A percentile compares a stretch with the other conserved stretches of the same genome.
These are phyloP conservation scores for Leccinum brunneo-olivaceum DNA, from an alignment of 1,284 basidiomycete genomes.

Conservation along the genomic window DNA sequence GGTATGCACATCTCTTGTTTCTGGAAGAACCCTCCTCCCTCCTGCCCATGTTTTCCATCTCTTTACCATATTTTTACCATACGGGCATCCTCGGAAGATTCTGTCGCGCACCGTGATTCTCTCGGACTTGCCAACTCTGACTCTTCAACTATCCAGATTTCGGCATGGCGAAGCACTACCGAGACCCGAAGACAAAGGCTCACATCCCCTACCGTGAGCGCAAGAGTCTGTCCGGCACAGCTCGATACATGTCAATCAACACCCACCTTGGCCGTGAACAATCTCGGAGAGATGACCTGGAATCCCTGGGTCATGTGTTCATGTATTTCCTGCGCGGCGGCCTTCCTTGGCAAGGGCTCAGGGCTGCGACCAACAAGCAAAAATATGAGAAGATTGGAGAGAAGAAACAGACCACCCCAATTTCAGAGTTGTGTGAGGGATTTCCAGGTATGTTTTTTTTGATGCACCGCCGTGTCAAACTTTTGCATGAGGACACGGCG, in stretches of 20 bases:
- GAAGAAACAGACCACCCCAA: constrained; percentile 93
- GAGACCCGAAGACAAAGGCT: constrained; percentile 94
- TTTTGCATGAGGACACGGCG: neutral
- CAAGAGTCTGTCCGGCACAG: constrained; percentile 95
- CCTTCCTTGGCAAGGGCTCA: constrained; percentile 92
- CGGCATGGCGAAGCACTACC: constrained; percentile 98
- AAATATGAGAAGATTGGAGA: constrained; percentile 98
- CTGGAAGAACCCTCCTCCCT: constrained; percentile 2
- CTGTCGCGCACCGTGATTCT: constrained; percentile 1
- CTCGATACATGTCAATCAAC: constrained; percentile 98
- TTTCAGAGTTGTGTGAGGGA: constrained; percentile 90
- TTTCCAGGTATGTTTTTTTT: constrained; percentile 72
- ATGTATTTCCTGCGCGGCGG: constrained; percentile 96
- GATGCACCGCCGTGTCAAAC: constrained; percentile 1
- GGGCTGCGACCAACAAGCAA: constrained; percentile 96
- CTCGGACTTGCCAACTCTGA: constrained; percentile 11
- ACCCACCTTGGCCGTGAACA: constrained; percentile 91
- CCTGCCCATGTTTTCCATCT: constrained; percentile 1
- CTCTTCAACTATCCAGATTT: constrained; percentile 57
- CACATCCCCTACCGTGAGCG: constrained; percentile 99
- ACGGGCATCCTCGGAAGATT: constrained; percentile 5
- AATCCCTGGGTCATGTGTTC: constrained; percentile 94
- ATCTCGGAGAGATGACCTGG: constrained; percentile 89
- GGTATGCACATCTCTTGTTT: constrained; percentile 39
- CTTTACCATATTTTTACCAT: neutral